phyloP scores from a whole-genome alignment of 106 monocot genomes.

The Apostasia shenzhenica region DNA sequence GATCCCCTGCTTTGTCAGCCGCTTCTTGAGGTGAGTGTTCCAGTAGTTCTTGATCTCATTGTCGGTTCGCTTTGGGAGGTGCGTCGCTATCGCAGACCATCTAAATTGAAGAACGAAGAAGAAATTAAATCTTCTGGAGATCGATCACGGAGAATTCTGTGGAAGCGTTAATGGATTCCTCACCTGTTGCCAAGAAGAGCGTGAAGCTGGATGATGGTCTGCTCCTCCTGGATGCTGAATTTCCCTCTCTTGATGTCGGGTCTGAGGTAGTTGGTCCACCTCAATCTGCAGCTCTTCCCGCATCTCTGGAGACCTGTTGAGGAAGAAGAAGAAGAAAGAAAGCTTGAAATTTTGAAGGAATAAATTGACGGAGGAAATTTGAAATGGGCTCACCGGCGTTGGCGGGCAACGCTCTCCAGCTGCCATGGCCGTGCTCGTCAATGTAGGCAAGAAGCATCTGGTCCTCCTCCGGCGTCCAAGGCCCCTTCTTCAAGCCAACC shows the following conservation, averaged over 20 bases:
- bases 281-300: constrained; percentile 9
- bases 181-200: constrained; percentile 9
- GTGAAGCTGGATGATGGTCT: constrained; percentile 11
- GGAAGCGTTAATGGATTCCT: no score
- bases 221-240: constrained; percentile 5
- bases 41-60: constrained; percentile 50
- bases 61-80: constrained; percentile 24
- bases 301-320: not conserved
- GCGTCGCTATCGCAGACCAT: constrained; percentile 34
- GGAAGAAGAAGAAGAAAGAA: no score
- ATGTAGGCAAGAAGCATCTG: constrained; percentile 23
- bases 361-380: not conserved
- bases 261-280: constrained; percentile 12
- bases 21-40: constrained; percentile 41
- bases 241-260: constrained; percentile 10
- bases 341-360: no score
- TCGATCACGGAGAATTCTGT: no score
- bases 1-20: constrained; percentile 25
- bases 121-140: no score
- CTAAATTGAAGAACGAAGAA: constrained; percentile 4
- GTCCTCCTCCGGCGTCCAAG: constrained; percentile 22
- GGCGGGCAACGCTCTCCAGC: constrained; percentile 17
- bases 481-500: constrained; percentile 22
- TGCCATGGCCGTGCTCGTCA: constrained; percentile 19
- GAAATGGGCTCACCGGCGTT: constrained; percentile 13